These are phyloP conservation scores for Trematosphaeria pertusa DNA, from an alignment of 2,329 filamentous ascomycete species.

Conservation along the genomic window DNA sequence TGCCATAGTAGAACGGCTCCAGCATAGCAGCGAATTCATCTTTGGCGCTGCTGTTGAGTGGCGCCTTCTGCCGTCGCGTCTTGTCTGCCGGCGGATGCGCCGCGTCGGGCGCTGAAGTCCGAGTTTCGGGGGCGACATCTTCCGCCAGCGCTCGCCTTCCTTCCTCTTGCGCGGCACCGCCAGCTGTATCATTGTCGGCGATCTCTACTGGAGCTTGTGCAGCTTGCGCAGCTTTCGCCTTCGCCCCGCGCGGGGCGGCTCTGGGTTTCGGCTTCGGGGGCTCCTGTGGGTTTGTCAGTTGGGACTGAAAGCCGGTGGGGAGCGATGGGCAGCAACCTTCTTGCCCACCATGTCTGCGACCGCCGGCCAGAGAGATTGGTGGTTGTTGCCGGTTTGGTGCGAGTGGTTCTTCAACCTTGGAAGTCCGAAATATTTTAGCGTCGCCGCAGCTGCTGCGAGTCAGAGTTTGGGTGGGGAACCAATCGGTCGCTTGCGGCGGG, in stretches of 20 bases:
- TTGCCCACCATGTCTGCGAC: constrained; percentile 40
- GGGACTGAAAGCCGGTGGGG: constrained; percentile 3
- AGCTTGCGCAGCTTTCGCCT: constrained; percentile 27
- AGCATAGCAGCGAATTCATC: constrained; percentile 68
- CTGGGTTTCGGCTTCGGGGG: constrained; percentile 32
- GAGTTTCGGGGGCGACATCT: constrained; percentile 13
- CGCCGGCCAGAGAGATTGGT: constrained; percentile 13
- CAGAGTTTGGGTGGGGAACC: constrained; percentile 27
- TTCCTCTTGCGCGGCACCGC: background rate
- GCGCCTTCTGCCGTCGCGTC: constrained; percentile 36
- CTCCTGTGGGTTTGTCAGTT: constrained; percentile 32
- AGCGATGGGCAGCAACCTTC: constrained; percentile 26
- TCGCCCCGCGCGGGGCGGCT: constrained; percentile 42
- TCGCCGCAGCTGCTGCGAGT: constrained; percentile 28
- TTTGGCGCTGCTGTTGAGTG: constrained; percentile 40
- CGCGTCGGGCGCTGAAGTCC: constrained; percentile 12
- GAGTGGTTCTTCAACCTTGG: too few relatives aligned
- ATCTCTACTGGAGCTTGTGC: constrained; percentile 18
- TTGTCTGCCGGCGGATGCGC: constrained; percentile 29
- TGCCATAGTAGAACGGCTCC: constrained; percentile 74
- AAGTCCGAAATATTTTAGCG: constrained; percentile 37
- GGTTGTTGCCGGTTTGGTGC: constrained; percentile 8
- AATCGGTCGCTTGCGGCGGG: constrained; percentile 39
- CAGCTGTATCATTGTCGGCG: constrained; percentile 10
- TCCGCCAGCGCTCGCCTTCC: constrained; percentile 16